phyloP scores from a whole-genome alignment of 1,284 basidiomycete species.

The Leccinum fuscescens region DNA sequence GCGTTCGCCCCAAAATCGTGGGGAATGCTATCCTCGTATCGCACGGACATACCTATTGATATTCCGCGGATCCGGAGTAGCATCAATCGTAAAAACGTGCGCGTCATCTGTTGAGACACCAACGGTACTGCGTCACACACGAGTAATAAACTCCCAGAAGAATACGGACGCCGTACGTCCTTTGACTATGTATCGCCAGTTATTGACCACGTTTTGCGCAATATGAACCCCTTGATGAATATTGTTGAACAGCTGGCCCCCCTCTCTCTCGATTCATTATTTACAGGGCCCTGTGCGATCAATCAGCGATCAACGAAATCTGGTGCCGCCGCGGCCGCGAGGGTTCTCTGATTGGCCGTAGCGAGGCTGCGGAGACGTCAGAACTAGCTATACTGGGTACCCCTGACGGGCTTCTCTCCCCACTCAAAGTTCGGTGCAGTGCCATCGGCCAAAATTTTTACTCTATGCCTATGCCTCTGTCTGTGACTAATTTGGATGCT shows the following conservation, averaged over 20 bases:
- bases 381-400: constrained; percentile 10
- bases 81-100: constrained; percentile 1
- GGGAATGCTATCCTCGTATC: constrained; percentile 4
- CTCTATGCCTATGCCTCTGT: background rate
- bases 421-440: constrained; percentile 21
- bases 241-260: background rate
- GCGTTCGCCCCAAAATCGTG: constrained; percentile 2
- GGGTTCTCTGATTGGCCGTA: constrained; percentile 7
- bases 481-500: background rate
- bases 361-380: background rate
- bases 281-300: constrained; percentile 4
- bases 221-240: background rate
- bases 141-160: background rate
- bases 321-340: constrained; percentile 15
- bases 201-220: background rate
- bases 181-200: background rate
- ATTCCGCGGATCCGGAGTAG: background rate
- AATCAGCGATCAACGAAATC: constrained; percentile 18
- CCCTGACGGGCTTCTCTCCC: constrained; percentile 5
- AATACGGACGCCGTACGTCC: constrained; percentile 11
- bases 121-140: background rate
- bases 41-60: background rate
- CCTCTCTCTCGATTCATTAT: background rate
- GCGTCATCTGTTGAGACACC: background rate
- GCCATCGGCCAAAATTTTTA: constrained; percentile 7